phyloP scores from a whole-genome alignment of 768 basidiomycete species.

The Auricularia sp. region DNA sequence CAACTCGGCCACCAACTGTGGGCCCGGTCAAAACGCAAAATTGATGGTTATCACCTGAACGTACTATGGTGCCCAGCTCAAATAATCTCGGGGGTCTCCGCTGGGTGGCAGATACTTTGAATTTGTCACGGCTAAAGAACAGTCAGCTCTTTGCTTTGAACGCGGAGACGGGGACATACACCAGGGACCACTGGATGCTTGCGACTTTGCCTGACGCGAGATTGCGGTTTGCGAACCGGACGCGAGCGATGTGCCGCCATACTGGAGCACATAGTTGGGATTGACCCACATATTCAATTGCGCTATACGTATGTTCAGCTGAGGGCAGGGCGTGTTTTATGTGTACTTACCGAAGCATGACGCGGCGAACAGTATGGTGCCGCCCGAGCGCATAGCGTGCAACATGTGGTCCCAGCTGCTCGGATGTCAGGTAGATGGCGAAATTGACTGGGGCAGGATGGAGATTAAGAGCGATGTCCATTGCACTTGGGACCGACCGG shows the following conservation, averaged over 20 bases:
- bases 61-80: slow-evolving; percentile 66
- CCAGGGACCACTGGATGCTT: slow-evolving; percentile 31
- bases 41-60: slow-evolving; percentile 13
- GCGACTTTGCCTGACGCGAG: slow-evolving; percentile 26
- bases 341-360: too few species aligned
- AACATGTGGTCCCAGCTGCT: too few species aligned
- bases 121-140: slow-evolving; percentile 27
- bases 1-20: neutral
- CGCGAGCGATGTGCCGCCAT: slow-evolving; percentile 19
- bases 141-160: neutral
- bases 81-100: slow-evolving; percentile 47
- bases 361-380: too few species aligned
- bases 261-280: slow-evolving; percentile 31
- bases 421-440: too few species aligned
- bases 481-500: too few species aligned
- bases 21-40: neutral
- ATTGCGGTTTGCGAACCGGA: slow-evolving; percentile 27
- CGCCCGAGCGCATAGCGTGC: too few species aligned
- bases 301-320: too few species aligned
- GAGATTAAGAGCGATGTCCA: too few species aligned
- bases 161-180: slow-evolving; percentile 18
- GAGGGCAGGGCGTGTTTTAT: too few species aligned
- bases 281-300: slow-evolving; percentile 30
- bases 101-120: slow-evolving; percentile 26
- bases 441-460: too few species aligned